Evolutionary conservation across 352 stramenopile species (phyloP).

Genomic region (Blastocystis sp.): DNA sequence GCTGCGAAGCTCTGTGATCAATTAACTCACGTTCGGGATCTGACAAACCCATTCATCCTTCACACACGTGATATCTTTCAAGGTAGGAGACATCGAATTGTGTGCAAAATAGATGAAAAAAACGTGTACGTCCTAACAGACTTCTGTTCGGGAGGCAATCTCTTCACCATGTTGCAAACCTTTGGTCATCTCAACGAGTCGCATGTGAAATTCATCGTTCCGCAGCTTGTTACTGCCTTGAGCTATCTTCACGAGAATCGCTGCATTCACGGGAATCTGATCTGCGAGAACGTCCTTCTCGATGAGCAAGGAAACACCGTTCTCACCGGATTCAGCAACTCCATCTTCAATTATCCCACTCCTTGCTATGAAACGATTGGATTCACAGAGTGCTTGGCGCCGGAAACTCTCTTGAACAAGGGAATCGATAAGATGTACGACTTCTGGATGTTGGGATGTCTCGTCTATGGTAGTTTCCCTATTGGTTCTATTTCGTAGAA

Average conservation of each 20-base stretch:
- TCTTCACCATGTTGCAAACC: background rate
- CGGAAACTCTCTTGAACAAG: conserved; percentile 43
- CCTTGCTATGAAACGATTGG: conserved; percentile 20
- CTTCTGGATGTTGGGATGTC: conserved; percentile 35
- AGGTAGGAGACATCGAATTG: background rate
- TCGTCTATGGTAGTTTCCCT: background rate
- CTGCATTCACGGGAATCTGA: background rate
- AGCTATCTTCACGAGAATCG: background rate
- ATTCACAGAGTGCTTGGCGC: conserved; percentile 14
- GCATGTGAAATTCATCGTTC: background rate
- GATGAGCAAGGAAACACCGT: background rate
- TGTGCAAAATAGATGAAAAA: background rate
- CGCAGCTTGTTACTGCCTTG: background rate
- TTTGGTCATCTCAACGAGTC: background rate
- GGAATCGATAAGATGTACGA: background rate
- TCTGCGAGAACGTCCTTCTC: conserved; percentile 12
- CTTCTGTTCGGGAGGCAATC: conserved; percentile 26
- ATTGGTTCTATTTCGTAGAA: background rate
- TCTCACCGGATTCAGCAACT: background rate
- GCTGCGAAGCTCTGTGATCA: background rate
- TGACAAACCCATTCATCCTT: conserved; percentile 25
- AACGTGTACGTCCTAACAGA: conserved; percentile 14
- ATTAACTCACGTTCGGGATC: background rate
- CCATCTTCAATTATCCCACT: background rate
- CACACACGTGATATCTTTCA: conserved; percentile 18